Conservation (phyloP, 768 basidiomycete species). For the Suillus luteus region DNA sequence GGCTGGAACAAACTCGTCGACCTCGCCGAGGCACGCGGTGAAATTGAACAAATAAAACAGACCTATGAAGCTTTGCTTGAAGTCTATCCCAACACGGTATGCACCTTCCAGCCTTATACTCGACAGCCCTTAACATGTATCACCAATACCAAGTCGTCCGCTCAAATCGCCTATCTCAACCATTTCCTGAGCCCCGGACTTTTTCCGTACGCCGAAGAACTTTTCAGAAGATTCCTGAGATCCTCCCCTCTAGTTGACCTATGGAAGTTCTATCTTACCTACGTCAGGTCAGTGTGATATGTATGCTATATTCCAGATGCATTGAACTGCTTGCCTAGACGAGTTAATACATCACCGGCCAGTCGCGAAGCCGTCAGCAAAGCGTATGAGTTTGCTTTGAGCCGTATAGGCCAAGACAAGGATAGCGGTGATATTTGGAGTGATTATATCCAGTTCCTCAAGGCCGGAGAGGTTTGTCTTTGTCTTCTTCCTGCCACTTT, state of each 20-base stretch:
- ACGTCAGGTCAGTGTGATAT: conserved; percentile 71
- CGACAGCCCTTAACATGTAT: conserved; percentile 21
- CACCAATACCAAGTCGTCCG: conserved; percentile 57
- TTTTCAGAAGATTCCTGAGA: conserved; percentile 89
- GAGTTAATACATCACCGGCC: conserved; percentile 63
- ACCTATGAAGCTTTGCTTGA: conserved; percentile 83
- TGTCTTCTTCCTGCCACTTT: conserved; percentile 26
- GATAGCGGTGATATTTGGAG: conserved; percentile 92
- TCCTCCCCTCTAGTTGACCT: conserved; percentile 86
- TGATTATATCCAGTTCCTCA: conserved; percentile 91
- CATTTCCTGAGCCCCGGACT: conserved; percentile 69
- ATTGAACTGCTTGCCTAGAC: conserved; percentile 42
- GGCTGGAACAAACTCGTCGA: conserved; percentile 78
- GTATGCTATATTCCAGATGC: conserved; percentile 14
- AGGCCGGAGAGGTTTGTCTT: conserved; percentile 67
- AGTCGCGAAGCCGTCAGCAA: conserved; percentile 80
- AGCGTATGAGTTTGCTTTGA: conserved; percentile 92
- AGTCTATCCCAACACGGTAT: conserved; percentile 90
- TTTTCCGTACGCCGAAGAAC: conserved; percentile 76
- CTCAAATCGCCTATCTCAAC: conserved; percentile 82
- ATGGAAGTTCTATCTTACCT: conserved; percentile 92
- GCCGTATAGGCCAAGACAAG: conserved; percentile 88
- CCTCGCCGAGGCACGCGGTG: conserved; percentile 72
- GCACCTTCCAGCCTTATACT: conserved; percentile 28
- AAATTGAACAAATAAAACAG: conserved; percentile 77